Conservation (phyloP, 305 asterid species). For the Galium porrigens region DNA sequence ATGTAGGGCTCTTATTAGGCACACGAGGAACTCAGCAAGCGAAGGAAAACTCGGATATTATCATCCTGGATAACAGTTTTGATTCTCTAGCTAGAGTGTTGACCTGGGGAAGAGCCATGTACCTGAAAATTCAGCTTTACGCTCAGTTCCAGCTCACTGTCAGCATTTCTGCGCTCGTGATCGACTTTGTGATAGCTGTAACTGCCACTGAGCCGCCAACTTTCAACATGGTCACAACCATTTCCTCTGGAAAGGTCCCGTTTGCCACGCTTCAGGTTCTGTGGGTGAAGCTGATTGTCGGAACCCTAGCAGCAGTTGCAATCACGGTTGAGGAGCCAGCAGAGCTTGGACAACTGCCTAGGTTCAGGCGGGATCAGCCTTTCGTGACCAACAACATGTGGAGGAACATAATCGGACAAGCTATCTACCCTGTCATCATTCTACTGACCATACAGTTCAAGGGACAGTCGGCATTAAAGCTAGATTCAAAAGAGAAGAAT, state of each 20-base stretch:
- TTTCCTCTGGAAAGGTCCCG: constrained; percentile 29
- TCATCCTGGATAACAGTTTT: constrained; percentile 26
- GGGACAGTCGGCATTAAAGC: constrained; percentile 15
- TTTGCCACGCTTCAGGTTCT: constrained; percentile 25
- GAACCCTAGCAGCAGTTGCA: constrained; percentile 27
- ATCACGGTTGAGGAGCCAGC: constrained; percentile 21
- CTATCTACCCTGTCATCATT: constrained; percentile 19
- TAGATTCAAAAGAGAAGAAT: constrained; percentile 19
- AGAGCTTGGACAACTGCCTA: constrained; percentile 20
- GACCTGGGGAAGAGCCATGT: constrained; percentile 30
- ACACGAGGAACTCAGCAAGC: constrained; percentile 19
- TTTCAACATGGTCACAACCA: constrained; percentile 21
- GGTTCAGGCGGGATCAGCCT: constrained; percentile 8
- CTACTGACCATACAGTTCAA: constrained; percentile 23
- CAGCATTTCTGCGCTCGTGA: constrained; percentile 23
- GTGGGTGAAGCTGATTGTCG: constrained; percentile 33
- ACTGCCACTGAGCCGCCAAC: constrained; percentile 17
- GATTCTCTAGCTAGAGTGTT: constrained; percentile 24
- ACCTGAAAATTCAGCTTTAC: constrained; percentile 28
- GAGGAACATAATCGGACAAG: constrained; percentile 26
- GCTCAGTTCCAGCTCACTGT: constrained; percentile 35
- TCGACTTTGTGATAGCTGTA: constrained; percentile 18
- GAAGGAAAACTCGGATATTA: constrained; percentile 24
- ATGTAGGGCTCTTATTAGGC: constrained; percentile 23
- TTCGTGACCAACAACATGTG: constrained; percentile 29